Conservation (phyloP, 1,139 yeast genomes). For the Magnusiomyces tetraspermus region DNA sequence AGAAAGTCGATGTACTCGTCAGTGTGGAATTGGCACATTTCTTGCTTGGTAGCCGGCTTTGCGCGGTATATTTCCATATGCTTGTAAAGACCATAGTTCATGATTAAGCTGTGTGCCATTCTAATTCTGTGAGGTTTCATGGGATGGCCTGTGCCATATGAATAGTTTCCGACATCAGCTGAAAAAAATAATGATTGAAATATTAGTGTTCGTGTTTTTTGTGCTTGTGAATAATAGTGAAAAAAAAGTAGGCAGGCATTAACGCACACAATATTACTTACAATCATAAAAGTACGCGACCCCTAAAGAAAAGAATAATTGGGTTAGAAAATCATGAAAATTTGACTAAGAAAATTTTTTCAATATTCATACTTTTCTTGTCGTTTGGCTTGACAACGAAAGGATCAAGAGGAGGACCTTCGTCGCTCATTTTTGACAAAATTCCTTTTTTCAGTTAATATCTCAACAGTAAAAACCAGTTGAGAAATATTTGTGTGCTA, state of each 20-base stretch:
- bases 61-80: constrained; percentile 73
- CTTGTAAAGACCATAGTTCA: constrained; percentile 94
- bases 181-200: constrained; percentile 3
- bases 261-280: no score
- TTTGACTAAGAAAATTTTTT: neutral
- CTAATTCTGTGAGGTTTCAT: constrained; percentile 98
- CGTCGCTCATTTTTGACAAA: constrained; percentile 17
- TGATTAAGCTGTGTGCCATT: constrained; percentile 94
- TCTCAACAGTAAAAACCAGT: no score
- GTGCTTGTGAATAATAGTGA: no score
- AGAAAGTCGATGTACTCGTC: constrained; percentile 81
- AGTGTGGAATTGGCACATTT: constrained; percentile 70
- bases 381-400: constrained; percentile 47
- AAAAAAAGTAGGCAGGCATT: no score
- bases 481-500: neutral
- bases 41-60: constrained; percentile 58
- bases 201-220: no score
- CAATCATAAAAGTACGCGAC: constrained; percentile 58
- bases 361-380: constrained; percentile 40
- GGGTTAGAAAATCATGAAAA: constrained; percentile 2
- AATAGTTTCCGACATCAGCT: constrained; percentile 92
- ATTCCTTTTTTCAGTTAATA: neutral
- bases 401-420: constrained; percentile 46
- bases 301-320: constrained; percentile 26
- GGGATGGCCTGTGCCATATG: constrained; percentile 97